Percentiles rank a stretch among this genome's conserved stretches.
Evolutionary conservation across 78 protist genomes (phyloP).

Genomic region (Dictyostelium firmibasis): DNA sequence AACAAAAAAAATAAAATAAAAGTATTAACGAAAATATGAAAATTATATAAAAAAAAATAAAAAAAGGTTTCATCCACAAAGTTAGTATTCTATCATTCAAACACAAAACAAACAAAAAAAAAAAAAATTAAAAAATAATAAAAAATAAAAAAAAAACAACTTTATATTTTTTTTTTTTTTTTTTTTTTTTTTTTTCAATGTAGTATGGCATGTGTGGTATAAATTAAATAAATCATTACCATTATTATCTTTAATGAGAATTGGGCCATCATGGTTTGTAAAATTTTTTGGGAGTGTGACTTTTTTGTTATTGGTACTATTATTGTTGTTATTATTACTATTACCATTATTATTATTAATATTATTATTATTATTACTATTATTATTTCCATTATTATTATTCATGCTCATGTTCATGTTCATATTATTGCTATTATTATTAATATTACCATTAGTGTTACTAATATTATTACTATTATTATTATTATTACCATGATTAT

Average conservation of each 20-base stretch:
- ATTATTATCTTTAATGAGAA: constrained; percentile 65
- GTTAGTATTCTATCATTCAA: background rate
- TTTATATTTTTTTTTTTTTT: background rate
- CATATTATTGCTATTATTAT: background rate
- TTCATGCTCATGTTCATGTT: too few species aligned
- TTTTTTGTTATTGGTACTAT: constrained; percentile 13
- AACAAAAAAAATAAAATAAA: background rate
- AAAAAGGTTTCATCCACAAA: background rate
- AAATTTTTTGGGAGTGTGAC: background rate
- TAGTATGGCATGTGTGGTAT: background rate
- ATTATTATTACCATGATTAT: background rate
- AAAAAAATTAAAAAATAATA: too few species aligned
- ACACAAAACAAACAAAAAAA: background rate
- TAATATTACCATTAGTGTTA: background rate
- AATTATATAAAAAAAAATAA: background rate
- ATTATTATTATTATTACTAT: constrained; percentile 3
- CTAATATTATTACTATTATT: background rate
- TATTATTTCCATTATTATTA: background rate
- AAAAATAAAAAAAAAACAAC: too few species aligned
- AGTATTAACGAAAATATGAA: background rate
- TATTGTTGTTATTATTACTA: constrained; percentile 5
- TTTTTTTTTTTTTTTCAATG: background rate
- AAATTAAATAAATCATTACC: constrained; percentile 29
- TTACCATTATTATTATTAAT: background rate
- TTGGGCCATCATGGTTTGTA: constrained; percentile 48